Conservation (phyloP, 176 grass and related monocot genomes). For the Puccinellia tenuiflora region DNA sequence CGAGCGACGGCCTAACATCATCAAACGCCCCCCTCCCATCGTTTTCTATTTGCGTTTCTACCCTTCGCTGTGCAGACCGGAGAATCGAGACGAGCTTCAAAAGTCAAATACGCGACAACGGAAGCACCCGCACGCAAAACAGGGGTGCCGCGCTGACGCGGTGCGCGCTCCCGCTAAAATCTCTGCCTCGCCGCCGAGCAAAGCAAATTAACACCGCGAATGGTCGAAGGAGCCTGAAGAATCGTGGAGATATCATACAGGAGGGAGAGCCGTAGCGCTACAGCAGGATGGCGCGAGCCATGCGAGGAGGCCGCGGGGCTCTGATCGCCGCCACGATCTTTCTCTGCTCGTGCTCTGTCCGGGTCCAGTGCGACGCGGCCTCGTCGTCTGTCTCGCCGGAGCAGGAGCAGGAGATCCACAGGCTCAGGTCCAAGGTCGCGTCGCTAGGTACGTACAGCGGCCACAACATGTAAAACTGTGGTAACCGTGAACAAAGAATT, state of each 20-base stretch:
- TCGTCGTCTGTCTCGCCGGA: neutral
- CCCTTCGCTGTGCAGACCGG: neutral
- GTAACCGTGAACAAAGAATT: no score
- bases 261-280: no score
- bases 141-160: neutral
- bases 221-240: neutral
- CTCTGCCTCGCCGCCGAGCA: neutral
- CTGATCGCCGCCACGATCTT: neutral
- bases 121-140: neutral
- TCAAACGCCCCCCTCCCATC: neutral
- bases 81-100: no score
- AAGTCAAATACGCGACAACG: neutral
- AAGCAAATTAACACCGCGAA: neutral
- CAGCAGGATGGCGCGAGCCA: neutral
- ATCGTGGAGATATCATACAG: neutral
- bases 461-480: no score
- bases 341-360: constrained; percentile 6
- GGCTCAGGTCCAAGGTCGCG: constrained; percentile 46
- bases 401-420: constrained; percentile 33
- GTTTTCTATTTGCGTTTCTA: neutral
- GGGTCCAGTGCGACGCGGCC: neutral
- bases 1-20: neutral
- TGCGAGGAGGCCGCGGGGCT: neutral
- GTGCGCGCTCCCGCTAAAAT: neutral
- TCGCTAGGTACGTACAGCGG: constrained; percentile 36